phyloP scores from a whole-genome alignment of 768 basidiomycete genomes.

The Lactarius trivialis region DNA sequence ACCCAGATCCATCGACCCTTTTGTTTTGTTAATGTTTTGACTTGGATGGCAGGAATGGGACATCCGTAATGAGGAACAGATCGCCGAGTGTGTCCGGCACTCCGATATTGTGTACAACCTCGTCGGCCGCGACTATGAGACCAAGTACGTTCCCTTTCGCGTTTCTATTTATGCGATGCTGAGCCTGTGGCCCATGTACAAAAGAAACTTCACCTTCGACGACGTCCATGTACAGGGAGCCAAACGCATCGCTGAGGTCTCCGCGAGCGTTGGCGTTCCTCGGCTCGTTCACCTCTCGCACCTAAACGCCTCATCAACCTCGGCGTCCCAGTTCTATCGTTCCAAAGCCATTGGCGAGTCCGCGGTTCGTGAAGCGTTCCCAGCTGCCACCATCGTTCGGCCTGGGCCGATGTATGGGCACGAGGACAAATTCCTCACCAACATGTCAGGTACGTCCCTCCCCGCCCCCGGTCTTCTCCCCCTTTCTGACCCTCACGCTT shows the following conservation, averaged over 20 bases:
- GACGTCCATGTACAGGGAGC: slow-evolving; percentile 82
- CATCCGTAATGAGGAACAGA: slow-evolving; percentile 81
- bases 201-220: slow-evolving; percentile 83
- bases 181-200: neutral
- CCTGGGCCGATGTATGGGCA: slow-evolving; percentile 86
- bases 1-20: too few relatives aligned
- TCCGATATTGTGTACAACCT: slow-evolving; percentile 97
- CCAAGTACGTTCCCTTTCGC: slow-evolving; percentile 59
- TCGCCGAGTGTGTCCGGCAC: slow-evolving; percentile 88
- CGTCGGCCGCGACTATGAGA: slow-evolving; percentile 89
- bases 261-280: slow-evolving; percentile 68
- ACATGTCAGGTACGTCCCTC: slow-evolving; percentile 70
- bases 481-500: slow-evolving; percentile 12
- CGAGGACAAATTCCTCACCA: slow-evolving; percentile 91
- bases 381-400: slow-evolving; percentile 79
- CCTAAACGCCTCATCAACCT: slow-evolving; percentile 77
- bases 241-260: slow-evolving; percentile 77
- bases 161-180: neutral
- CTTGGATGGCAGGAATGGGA: slow-evolving; percentile 78
- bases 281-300: slow-evolving; percentile 94
- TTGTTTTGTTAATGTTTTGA: slow-evolving; percentile 6
- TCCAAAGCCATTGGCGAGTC: slow-evolving; percentile 89
- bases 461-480: slow-evolving; percentile 19
- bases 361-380: slow-evolving; percentile 76
- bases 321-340: slow-evolving; percentile 77